Percentiles rank a stretch among this genome's conserved stretches.
phyloP scores from a whole-genome alignment of 2,329 filamentous ascomycete species.

The Aspergillus flavus region DNA sequence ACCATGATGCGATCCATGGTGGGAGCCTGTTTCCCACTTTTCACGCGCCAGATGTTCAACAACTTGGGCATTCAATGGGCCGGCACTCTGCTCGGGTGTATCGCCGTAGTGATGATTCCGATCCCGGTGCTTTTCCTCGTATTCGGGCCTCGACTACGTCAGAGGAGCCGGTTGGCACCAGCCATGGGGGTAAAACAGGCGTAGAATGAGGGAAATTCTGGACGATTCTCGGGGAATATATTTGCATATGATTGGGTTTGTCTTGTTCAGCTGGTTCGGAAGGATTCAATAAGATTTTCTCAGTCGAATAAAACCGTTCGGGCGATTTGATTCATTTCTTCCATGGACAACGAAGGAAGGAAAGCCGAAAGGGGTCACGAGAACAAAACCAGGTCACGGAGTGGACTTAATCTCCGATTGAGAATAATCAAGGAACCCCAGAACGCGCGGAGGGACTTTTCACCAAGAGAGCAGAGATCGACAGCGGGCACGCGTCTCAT shows the following conservation, averaged over 20 bases:
- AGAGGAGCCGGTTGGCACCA: conserved; percentile 22
- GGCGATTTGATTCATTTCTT: neutral
- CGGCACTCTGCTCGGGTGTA: conserved; percentile 21
- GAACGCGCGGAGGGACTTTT: neutral
- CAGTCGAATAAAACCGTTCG: neutral
- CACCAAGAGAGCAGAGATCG: neutral
- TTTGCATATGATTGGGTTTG: neutral
- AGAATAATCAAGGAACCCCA: neutral
- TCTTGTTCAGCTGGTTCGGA: neutral
- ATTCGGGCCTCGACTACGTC: conserved; percentile 19
- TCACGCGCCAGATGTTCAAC: conserved; percentile 26
- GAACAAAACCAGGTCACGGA: neutral
- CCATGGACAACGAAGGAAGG: neutral
- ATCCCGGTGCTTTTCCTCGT: conserved; percentile 24
- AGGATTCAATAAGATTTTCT: neutral
- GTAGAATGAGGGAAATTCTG: neutral
- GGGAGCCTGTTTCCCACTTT: conserved; percentile 24
- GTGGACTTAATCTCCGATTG: neutral
- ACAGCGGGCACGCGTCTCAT: neutral
- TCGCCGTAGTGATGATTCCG: conserved; percentile 26
- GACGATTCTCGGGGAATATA: neutral
- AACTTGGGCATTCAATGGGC: conserved; percentile 28
- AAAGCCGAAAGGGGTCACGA: neutral
- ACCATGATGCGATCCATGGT: conserved; percentile 28
- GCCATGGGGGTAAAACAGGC: conserved; percentile 9